Conservation (phyloP, 768 basidiomycete species). For the Xerocomellus intermedius region DNA sequence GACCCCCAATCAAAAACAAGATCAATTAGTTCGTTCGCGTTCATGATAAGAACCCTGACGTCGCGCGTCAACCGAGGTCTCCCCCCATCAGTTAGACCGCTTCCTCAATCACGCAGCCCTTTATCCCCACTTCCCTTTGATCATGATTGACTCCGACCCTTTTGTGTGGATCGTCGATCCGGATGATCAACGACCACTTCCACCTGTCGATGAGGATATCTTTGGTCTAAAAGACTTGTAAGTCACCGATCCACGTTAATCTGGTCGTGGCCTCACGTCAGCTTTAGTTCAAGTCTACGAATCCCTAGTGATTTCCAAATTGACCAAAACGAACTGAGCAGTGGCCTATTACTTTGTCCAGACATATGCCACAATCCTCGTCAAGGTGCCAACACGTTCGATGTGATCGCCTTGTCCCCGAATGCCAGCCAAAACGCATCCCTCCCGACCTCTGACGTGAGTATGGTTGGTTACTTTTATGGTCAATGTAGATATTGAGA, state of each 20-base stretch:
- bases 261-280: constrained; percentile 8
- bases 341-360: constrained; percentile 15
- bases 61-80: constrained; percentile 12
- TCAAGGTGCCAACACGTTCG: background rate
- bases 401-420: background rate
- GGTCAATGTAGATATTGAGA: background rate
- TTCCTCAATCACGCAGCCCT: background rate
- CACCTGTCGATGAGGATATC: constrained; percentile 25
- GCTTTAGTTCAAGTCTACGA: constrained; percentile 1
- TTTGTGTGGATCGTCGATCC: constrained; percentile 19
- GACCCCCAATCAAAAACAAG: constrained; percentile 35
- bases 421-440: background rate
- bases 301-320: background rate
- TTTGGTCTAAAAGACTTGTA: constrained; percentile 19
- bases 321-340: background rate
- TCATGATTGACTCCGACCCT: constrained; percentile 11
- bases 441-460: constrained; percentile 3
- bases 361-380: background rate
- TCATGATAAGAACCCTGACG: constrained; percentile 29
- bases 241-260: constrained; percentile 4
- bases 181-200: constrained; percentile 15
- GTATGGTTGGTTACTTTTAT: background rate
- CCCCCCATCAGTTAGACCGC: constrained; percentile 2
- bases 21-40: constrained; percentile 20
- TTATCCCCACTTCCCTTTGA: background rate